Percentiles rank a stretch among this genome's conserved stretches.
phyloP scores from a whole-genome alignment of 805 yeast genomes.

The Cyberlindnera nakhonratchasimensis region DNA sequence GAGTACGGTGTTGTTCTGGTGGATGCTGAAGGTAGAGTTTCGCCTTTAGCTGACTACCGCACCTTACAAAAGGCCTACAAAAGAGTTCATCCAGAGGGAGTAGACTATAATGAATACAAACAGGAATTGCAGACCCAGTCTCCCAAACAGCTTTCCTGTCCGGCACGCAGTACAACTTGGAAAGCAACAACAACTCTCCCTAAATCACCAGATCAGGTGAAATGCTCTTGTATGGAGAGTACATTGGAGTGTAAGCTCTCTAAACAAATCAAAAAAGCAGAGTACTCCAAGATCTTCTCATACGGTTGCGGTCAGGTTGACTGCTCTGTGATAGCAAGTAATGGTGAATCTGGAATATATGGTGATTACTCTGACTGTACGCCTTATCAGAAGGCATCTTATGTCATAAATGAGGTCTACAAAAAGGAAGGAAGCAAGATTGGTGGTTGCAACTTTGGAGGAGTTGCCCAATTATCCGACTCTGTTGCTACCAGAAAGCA shows the following conservation, averaged over 20 bases:
- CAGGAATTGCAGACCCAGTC: conserved; percentile 17
- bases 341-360: conserved; percentile 57
- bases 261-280: conserved; percentile 41
- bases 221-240: conserved; percentile 59
- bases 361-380: conserved; percentile 71
- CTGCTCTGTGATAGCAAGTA: conserved; percentile 56
- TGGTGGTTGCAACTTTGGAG: conserved; percentile 28
- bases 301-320: conserved; percentile 52
- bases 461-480: conserved; percentile 19
- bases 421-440: conserved; percentile 42
- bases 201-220: conserved; percentile 58
- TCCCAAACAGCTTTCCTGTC: conserved; percentile 39
- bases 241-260: conserved; percentile 54
- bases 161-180: conserved; percentile 52
- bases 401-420: conserved; percentile 56
- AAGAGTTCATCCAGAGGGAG: conserved; percentile 44
- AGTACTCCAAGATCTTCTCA: conserved; percentile 56
- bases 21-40: conserved; percentile 37
- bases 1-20: conserved; percentile 67
- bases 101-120: conserved; percentile 30
- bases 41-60: conserved; percentile 56
- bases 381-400: conserved; percentile 58
- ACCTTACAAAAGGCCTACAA: conserved; percentile 52
- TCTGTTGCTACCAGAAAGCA: conserved; percentile 8
- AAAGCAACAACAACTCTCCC: conserved; percentile 58